Evolutionary conservation across 83 land plant genomes (phyloP), one percentile per base, ranked within the genome.

Genomic region (Diphasiastrum complanatum): DNA sequence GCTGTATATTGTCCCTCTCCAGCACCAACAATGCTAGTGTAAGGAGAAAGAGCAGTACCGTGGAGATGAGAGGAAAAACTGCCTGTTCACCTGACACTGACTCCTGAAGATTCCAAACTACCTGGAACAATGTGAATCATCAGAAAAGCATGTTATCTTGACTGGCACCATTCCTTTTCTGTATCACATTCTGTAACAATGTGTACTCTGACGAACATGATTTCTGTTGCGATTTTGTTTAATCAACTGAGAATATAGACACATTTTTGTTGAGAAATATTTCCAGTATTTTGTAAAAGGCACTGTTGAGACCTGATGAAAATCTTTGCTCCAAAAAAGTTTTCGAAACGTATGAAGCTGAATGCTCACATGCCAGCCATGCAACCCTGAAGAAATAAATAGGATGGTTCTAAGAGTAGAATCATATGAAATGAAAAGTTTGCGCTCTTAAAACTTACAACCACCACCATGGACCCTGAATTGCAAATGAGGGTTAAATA

Each of bases 341-440:
- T 38, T 65, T 32, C 45, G 46, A 52, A 65, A 65, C 1, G 68
- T 65, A 28, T 52, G 68, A 23, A 65, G 61, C 46, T 65, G 68
- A 16, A 65, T 38, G 29, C 68, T 65, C 26, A 33, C 68, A 65
- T 65, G 61, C 68, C 68, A 65, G 61, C 50, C 36, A 33, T 52
- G 59, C 27, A 65, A 52, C 27, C 68, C 68, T 65, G 61, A 22
- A 49, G 5, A 11, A 11, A 49, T n/a, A n/a, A n/a, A n/a, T n/a
- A n/a, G n/a, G n/a, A n/a, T n/a, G n/a, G n/a, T n/a, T n/a, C n/a
- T n/a, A n/a, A n/a, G n/a, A n/a, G n/a, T n/a, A n/a, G n/a, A n/a
- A n/a, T n/a, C n/a, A n/a, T n/a, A n/a, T n/a, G n/a, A n/a, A n/a
- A n/a, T n/a, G n/a, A n/a, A n/a, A n/a, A n/a, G n/a, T n/a, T n/a